Base-by-base conservation (phyloP, 257 asterid genomes). In the Dorcoceras hygrometricum region DNA sequence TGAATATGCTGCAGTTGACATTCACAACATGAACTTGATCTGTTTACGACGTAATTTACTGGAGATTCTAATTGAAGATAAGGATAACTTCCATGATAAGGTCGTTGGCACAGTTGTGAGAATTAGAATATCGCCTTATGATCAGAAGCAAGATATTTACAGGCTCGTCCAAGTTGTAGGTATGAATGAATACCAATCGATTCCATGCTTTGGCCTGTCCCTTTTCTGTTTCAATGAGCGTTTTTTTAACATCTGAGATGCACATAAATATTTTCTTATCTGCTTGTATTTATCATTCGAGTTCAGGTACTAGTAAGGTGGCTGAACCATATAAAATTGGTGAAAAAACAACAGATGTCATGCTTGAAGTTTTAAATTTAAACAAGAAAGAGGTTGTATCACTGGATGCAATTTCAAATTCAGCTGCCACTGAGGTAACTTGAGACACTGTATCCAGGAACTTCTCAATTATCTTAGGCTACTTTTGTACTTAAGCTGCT, bases 81-180 rank as follows among this genome's bases (percentile, higher is more conserved):
- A 23, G 75, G 90, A 80, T 72, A 81, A 77, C 74, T 90, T 88
- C 76, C 81, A 71, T 74, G 79, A 63, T 67, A 86, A 79, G 78
- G 96, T 87, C 56, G 57, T 81, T 69, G 96, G 96, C 34, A 83
- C 96, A 23, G 73, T 90, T 75, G 96, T 90, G 66, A 86, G 97
- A 74, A 94, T 94, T 69, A 82, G 78, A 76, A 76, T 90, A 78
- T 76, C 95, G 55, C 73, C 81, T 72, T 76, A 71, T 68, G 97
- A 88, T 75, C 95, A 78, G 83, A 84, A 83, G 80, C 89, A 82
- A 70, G 93, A 94, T 62, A 74, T 90, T 75, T 79, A 78, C 83
- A 81, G 99, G 86, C 95, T 94, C 70, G 99, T 90, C 68, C 93
- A 87, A 84, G 97, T 94, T 74, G 88, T 84, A 77, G 99, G 97